These are phyloP conservation scores for Heracleum sosnowskyi DNA, from an alignment of 129 eudicot species.

Conservation along the genomic window DNA sequence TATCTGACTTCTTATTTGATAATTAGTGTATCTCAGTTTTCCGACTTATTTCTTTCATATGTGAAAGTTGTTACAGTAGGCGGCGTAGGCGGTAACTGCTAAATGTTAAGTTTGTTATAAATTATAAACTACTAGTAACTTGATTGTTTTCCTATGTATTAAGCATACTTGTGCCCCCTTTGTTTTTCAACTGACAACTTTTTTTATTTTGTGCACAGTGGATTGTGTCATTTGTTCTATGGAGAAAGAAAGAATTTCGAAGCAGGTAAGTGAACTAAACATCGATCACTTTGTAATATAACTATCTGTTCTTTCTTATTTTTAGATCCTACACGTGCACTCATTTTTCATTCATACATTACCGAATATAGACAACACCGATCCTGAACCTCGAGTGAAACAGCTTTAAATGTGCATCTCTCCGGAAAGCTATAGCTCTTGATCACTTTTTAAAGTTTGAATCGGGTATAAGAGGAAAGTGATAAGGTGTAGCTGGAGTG, in stretches of 20 bases:
- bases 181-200: background rate
- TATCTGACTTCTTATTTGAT: background rate
- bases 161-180: background rate
- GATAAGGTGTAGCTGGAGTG: background rate
- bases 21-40: background rate
- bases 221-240: constrained; percentile 51
- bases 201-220: constrained; percentile 48
- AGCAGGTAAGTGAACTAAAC: constrained; percentile 49
- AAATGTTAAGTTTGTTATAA: background rate
- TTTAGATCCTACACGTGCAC: background rate
- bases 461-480: background rate
- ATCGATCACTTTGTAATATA: background rate
- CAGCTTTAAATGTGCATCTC: background rate
- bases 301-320: background rate
- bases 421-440: background rate
- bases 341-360: background rate
- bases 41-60: background rate
- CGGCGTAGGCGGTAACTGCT: background rate
- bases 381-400: background rate
- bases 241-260: constrained; percentile 63
- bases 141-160: background rate
- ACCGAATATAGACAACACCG: background rate
- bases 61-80: background rate
- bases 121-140: background rate
- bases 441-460: background rate